A percentile compares a stretch with the other conserved stretches of the same genome.
These are phyloP conservation scores for Suhomyces sp. DNA, from an alignment of 805 yeast species.

Conservation along the genomic window DNA sequence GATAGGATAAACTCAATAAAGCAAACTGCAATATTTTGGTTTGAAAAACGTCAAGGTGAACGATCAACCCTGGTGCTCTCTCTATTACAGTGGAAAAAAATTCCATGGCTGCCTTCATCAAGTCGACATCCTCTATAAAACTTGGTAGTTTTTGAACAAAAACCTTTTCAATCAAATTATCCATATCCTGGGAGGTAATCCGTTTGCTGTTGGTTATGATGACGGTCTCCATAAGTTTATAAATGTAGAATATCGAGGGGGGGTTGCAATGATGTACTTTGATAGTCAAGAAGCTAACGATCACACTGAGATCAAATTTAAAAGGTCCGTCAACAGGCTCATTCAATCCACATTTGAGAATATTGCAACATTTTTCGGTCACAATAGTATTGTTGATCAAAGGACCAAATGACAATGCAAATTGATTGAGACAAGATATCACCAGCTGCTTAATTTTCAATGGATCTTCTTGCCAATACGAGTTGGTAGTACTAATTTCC, in stretches of 20 bases:
- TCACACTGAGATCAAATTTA: constrained; percentile 41
- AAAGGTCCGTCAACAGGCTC: constrained; percentile 69
- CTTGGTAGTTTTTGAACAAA: constrained; percentile 33
- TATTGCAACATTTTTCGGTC: constrained; percentile 60
- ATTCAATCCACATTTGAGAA: constrained; percentile 61
- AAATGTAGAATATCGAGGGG: constrained; percentile 42
- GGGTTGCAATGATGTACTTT: constrained; percentile 28
- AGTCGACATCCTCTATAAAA: constrained; percentile 56
- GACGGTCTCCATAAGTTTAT: constrained; percentile 44
- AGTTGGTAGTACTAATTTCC: constrained; percentile 24
- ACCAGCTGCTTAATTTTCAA: constrained; percentile 41
- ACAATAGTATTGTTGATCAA: constrained; percentile 46
- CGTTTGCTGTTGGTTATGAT: constrained; percentile 34
- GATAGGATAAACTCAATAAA: constrained; percentile 38
- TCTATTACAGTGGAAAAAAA: constrained; percentile 50
- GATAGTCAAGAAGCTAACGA: constrained; percentile 28
- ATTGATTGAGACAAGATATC: constrained; percentile 37
- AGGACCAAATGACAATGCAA: constrained; percentile 38
- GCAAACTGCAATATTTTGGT: constrained; percentile 25
- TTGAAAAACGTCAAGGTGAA: constrained; percentile 29
- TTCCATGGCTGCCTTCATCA: constrained; percentile 50
- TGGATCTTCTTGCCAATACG: constrained; percentile 53
- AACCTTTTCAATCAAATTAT: constrained; percentile 34
- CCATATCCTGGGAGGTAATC: constrained; percentile 30
- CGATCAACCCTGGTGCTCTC: constrained; percentile 46